Evolutionary conservation across 768 basidiomycete genomes (phyloP).

Genomic region (Erythrobasidium yunnanense): DNA sequence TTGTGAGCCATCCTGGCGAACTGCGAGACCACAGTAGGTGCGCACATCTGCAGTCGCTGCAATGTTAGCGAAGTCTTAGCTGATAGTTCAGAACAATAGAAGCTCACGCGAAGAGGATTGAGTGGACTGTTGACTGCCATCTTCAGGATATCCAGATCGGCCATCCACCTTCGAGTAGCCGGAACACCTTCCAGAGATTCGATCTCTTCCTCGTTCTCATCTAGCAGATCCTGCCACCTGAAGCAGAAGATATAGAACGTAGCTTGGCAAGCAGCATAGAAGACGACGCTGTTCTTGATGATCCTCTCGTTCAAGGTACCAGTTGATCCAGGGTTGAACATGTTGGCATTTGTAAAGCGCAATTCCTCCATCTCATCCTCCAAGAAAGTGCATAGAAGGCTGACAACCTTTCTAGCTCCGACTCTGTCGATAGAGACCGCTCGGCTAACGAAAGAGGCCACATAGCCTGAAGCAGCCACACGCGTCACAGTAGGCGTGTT

Average conservation of each 20-base stretch:
- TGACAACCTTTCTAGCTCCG: constrained; percentile 60
- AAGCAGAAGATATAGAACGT: constrained; percentile 97
- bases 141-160: constrained; percentile 64
- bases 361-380: constrained; percentile 59
- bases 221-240: constrained; percentile 72
- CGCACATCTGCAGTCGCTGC: constrained; percentile 58
- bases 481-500: constrained; percentile 60
- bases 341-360: background rate
- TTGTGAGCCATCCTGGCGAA: constrained; percentile 87
- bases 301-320: background rate
- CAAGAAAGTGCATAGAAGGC: constrained; percentile 77
- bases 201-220: constrained; percentile 44
- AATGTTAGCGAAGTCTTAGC: background rate
- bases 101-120: constrained; percentile 73
- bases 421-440: constrained; percentile 72
- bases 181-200: constrained; percentile 28
- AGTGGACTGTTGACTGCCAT: constrained; percentile 66
- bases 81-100: background rate
- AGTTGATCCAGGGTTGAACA: too few species aligned
- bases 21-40: constrained; percentile 75
- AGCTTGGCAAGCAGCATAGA: constrained; percentile 84
- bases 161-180: constrained; percentile 64
- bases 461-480: constrained; percentile 84
- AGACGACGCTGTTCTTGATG: constrained; percentile 54
- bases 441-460: constrained; percentile 80